Conservation (phyloP, 331 rosid genomes). For the Quercus phellos region DNA sequence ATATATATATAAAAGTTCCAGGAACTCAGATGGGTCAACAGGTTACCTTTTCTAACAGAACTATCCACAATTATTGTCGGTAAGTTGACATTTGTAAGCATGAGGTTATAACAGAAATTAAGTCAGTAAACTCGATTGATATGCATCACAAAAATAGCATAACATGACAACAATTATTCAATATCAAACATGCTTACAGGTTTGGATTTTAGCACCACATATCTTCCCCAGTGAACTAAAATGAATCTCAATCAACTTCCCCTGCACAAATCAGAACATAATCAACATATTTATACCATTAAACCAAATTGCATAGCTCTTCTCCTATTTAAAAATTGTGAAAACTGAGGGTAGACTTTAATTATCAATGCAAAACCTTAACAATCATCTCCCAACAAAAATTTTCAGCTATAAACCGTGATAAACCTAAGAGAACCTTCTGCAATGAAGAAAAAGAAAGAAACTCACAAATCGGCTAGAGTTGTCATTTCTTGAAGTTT, state of each 20-base stretch:
- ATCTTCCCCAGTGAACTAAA: constrained; percentile 69
- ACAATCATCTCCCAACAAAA: constrained; percentile 5
- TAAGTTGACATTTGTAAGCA: constrained; percentile 35
- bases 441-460: constrained; percentile 16
- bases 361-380: neutral
- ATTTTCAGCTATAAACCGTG: constrained; percentile 9
- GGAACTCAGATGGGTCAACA: constrained; percentile 17
- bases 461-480: constrained; percentile 96
- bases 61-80: constrained; percentile 37
- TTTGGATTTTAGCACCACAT: constrained; percentile 78
- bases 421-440: constrained; percentile 2
- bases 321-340: constrained; percentile 2
- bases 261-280: constrained; percentile 49
- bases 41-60: constrained; percentile 85
- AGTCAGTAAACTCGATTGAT: constrained; percentile 35
- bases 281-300: neutral
- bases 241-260: constrained; percentile 81
- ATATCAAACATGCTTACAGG: constrained; percentile 57
- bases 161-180: constrained; percentile 15
- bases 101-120: constrained; percentile 23
- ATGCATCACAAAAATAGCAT: constrained; percentile 12
- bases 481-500: constrained; percentile 76
- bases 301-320: constrained; percentile 22
- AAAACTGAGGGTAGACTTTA: neutral
- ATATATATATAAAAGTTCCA: constrained; percentile 28